These are phyloP conservation scores for Trifolium repens DNA, from an alignment of 306 rosid genomes.

Conservation along the genomic window DNA sequence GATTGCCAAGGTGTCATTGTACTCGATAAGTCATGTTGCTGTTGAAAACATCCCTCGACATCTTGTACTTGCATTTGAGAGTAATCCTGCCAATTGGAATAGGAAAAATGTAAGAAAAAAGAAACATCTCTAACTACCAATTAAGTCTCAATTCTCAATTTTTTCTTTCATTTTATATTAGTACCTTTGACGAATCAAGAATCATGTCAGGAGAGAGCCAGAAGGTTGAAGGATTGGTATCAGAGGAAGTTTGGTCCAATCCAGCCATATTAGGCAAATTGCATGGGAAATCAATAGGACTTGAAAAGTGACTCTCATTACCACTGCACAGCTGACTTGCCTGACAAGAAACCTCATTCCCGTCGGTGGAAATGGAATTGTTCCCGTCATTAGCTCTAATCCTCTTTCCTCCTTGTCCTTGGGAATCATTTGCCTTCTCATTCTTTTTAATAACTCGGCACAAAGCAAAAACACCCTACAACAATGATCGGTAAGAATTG, in stretches of 20 bases:
- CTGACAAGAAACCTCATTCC: constrained; percentile 44
- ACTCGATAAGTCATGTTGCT: constrained; percentile 46
- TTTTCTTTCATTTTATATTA: not conserved
- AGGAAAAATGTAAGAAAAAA: constrained; percentile 26
- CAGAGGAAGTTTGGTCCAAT: constrained; percentile 51
- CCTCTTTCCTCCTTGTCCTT: constrained; percentile 43
- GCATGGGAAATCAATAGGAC: constrained; percentile 54
- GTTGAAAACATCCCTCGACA: constrained; percentile 53
- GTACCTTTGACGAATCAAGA: constrained; percentile 90
- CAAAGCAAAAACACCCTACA: constrained; percentile 80
- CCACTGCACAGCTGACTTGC: constrained; percentile 49
- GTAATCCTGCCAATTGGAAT: constrained; percentile 61
- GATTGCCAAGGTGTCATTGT: constrained; percentile 60
- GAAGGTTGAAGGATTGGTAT: constrained; percentile 54
- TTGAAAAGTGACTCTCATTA: constrained; percentile 59
- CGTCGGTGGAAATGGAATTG: constrained; percentile 49
- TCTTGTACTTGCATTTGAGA: constrained; percentile 59
- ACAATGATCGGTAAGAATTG: not conserved
- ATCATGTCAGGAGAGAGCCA: constrained; percentile 83
- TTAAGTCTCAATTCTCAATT: not conserved
- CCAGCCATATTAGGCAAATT: constrained; percentile 51
- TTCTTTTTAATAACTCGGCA: constrained; percentile 84
- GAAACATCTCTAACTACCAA: constrained; percentile 6
- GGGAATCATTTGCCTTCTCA: constrained; percentile 57
- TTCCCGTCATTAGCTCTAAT: constrained; percentile 45